Evolutionary conservation across 768 basidiomycete species (phyloP), one percentile per base, ranked within the genome.

Genomic region (Pleurotus pulmonarius): DNA sequence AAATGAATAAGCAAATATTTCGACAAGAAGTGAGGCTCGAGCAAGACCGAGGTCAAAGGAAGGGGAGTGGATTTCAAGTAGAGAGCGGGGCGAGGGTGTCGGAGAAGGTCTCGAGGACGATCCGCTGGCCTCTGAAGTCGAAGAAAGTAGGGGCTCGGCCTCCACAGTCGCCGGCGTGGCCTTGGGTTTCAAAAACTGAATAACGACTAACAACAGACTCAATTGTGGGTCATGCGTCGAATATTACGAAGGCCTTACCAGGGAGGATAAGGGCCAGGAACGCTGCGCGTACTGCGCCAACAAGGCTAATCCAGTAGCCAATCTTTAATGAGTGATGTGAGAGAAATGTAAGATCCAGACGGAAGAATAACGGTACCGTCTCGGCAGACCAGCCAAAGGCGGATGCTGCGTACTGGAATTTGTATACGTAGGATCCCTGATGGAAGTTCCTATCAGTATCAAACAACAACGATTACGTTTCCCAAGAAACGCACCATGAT

Each of bases 11-110:
- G 78, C 70, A 24, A 79, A 29, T 12, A 81, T 49, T 43, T 90
- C 87, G 46, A 91, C 56, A 8, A 77, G 43, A 8, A 90, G 67
- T 5, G 90, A 93, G 37, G 73, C 61, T 4, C 85, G 82, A 5
- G 86, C 83, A 18, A 93, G 72, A 29, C 64, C 65, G n/a, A 95
- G 77, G 70, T 96, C 93, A 65, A 93, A 86, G 0, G 68, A 46
- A 4, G 80, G 67, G 1, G 79, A 76, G 60, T 78, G 60, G 55
- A 41, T 38, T 56, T 57, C 56, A 34, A n/a, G 55, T 34, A 61
- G 44, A 47, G 34, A 57, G 4, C 26, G 51, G 20, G 51, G 51
- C 2, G n/a, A 34, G 24, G 22, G 37, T 4, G 51, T 37, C 11
- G 34, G 34, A 7, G 51, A 53, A 18, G 18, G 51, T 12, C 51